These are phyloP conservation scores for Phytophthora kernoviae DNA, from an alignment of 352 stramenopile genomes.

Conservation along the genomic window DNA sequence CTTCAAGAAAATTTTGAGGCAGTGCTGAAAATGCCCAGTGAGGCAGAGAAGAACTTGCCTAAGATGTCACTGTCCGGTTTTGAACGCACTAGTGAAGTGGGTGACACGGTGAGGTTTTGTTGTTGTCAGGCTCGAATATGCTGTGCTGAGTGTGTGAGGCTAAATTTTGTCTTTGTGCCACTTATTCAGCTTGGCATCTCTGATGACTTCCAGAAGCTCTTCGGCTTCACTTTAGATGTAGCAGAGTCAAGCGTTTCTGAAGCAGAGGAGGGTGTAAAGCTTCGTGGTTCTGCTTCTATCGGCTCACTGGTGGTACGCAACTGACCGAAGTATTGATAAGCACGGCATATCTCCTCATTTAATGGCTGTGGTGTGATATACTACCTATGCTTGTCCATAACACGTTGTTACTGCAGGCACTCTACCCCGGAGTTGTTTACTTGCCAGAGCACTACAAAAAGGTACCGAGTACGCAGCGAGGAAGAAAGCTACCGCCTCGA, in stretches of 20 bases:
- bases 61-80: conserved; percentile 77
- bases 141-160: conserved; percentile 1
- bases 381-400: not conserved
- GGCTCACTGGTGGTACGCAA: conserved; percentile 71
- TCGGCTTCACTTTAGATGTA: conserved; percentile 78
- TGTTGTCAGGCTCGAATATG: not conserved
- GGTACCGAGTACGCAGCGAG: conserved; percentile 26
- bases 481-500: not conserved
- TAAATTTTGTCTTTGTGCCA: conserved; percentile 10
- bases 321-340: not conserved
- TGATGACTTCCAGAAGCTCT: conserved; percentile 52
- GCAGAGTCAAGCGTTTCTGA: conserved; percentile 64
- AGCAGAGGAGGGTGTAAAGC: conserved; percentile 77
- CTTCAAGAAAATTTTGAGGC: conserved; percentile 61
- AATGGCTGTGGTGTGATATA: no score
- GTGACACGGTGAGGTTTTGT: conserved; percentile 23
- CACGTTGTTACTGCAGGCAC: conserved; percentile 35
- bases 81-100: conserved; percentile 41
- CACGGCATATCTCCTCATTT: no score
- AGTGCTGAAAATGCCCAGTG: conserved; percentile 54
- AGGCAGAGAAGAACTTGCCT: conserved; percentile 31
- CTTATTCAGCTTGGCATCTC: conserved; percentile 31
- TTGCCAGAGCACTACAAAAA: conserved; percentile 88
- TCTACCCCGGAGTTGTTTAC: conserved; percentile 84
- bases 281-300: conserved; percentile 60